Evolutionary conservation across 805 yeast genomes (phyloP).

Genomic region (Gaillardinia entomophila): DNA sequence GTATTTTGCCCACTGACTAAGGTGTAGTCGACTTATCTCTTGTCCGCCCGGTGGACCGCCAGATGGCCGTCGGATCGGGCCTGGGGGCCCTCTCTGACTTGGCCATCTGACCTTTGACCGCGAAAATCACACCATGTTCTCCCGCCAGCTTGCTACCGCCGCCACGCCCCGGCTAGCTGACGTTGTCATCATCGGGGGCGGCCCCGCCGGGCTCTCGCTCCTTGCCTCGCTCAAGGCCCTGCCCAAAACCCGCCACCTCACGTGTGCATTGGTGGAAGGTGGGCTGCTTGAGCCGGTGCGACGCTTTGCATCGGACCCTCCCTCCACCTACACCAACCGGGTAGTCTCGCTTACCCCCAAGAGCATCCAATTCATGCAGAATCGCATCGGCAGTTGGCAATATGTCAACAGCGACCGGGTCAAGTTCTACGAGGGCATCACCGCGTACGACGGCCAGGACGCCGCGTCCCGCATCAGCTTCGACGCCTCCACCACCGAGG

Average conservation of each 20-base stretch:
- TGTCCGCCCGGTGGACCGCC: no score
- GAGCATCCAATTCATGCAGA: slow-evolving; percentile 56
- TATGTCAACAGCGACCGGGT: slow-evolving; percentile 64
- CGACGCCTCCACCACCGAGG: slow-evolving; percentile 43
- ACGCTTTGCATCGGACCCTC: slow-evolving; percentile 39
- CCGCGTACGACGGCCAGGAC: slow-evolving; percentile 80
- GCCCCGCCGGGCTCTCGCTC: slow-evolving; percentile 91
- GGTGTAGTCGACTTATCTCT: no score
- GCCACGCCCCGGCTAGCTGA: slow-evolving; percentile 34
- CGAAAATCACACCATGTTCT: neutral
- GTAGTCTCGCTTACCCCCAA: slow-evolving; percentile 84
- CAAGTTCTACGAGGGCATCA: slow-evolving; percentile 73
- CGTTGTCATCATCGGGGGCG: slow-evolving; percentile 89
- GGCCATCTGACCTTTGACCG: no score
- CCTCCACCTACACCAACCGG: slow-evolving; percentile 62
- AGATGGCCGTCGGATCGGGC: no score
- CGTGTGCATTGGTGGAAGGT: slow-evolving; percentile 71
- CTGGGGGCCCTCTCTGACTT: no score
- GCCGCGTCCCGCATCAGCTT: slow-evolving; percentile 61
- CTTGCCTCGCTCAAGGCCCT: slow-evolving; percentile 76
- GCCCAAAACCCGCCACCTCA: slow-evolving; percentile 51
- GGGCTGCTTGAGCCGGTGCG: slow-evolving; percentile 49
- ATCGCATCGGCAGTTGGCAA: slow-evolving; percentile 70
- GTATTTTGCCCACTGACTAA: no score
- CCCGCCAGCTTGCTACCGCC: neutral